These are phyloP conservation scores for Solanum sejunctum DNA, from an alignment of 257 asterid species.

Conservation along the genomic window DNA sequence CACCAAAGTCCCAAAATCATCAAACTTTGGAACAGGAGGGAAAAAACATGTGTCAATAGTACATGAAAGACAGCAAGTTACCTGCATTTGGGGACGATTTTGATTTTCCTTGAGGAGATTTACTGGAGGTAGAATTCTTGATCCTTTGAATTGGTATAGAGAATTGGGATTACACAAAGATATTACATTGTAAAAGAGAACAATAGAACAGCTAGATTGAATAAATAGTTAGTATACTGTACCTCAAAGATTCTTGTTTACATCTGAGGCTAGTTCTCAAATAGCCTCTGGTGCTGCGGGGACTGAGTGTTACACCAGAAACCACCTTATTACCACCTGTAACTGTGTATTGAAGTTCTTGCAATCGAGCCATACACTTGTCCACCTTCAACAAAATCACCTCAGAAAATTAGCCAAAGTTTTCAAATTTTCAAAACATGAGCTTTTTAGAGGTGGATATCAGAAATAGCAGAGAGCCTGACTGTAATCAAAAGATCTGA, in stretches of 20 bases:
- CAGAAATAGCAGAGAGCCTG: background rate
- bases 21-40: background rate
- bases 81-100: slow-evolving; percentile 53
- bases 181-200: background rate
- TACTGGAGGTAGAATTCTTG: slow-evolving; percentile 33
- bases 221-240: background rate
- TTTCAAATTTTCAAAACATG: background rate
- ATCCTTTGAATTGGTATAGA: slow-evolving; percentile 22
- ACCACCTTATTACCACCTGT: slow-evolving; percentile 40
- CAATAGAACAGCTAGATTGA: background rate
- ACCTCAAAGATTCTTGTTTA: slow-evolving; percentile 61
- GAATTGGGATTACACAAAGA: background rate
- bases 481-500: background rate
- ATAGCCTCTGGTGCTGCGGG: slow-evolving; percentile 48
- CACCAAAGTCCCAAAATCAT: background rate
- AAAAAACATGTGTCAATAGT: background rate
- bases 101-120: slow-evolving; percentile 75
- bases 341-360: slow-evolving; percentile 80
- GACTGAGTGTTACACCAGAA: slow-evolving; percentile 55
- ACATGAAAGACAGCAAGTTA: background rate
- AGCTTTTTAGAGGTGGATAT: background rate
- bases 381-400: slow-evolving; percentile 47
- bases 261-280: slow-evolving; percentile 42
- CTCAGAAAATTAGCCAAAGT: background rate
- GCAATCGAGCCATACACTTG: slow-evolving; percentile 78